Evolutionary conservation across 2,329 filamentous ascomycete genomes (phyloP).

Genomic region (Zalaria sp.): DNA sequence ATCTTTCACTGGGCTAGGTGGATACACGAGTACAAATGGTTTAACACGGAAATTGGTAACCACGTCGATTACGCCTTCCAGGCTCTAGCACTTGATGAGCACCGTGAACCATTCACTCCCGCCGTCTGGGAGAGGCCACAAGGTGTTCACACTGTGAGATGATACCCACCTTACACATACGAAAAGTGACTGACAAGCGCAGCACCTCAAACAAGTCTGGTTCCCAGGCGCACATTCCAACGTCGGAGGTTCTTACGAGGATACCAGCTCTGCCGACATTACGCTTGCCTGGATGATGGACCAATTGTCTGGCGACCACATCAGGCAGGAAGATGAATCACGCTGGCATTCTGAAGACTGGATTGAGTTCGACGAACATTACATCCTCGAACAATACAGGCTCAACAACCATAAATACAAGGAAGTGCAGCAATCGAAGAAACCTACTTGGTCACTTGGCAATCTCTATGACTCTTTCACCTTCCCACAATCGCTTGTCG

Average conservation of each 20-base stretch:
- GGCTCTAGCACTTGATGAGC: constrained; percentile 40
- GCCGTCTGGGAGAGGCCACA: constrained; percentile 31
- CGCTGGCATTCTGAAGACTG: constrained; percentile 11
- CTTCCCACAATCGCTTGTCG: constrained; percentile 17
- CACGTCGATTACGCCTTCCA: constrained; percentile 41
- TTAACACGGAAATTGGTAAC: constrained; percentile 18
- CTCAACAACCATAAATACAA: constrained; percentile 11
- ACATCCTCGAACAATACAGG: constrained; percentile 9
- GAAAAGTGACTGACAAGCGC: constrained; percentile 7
- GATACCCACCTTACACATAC: not conserved
- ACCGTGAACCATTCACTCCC: constrained; percentile 34
- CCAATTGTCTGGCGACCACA: constrained; percentile 17
- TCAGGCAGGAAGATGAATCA: not conserved
- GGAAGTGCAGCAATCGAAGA: constrained; percentile 7
- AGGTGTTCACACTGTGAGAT: constrained; percentile 10
- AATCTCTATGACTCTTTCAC: constrained; percentile 20
- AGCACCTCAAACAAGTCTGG: constrained; percentile 37
- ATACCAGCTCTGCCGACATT: constrained; percentile 20
- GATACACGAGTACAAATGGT: constrained; percentile 17
- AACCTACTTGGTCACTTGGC: constrained; percentile 15
- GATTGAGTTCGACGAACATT: constrained; percentile 21
- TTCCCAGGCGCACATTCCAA: constrained; percentile 41
- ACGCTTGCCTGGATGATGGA: constrained; percentile 30
- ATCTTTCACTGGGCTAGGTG: constrained; percentile 4
- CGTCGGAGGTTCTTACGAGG: constrained; percentile 31